phyloP scores from a whole-genome alignment of 257 asterid species.

The Scutellaria minor region DNA sequence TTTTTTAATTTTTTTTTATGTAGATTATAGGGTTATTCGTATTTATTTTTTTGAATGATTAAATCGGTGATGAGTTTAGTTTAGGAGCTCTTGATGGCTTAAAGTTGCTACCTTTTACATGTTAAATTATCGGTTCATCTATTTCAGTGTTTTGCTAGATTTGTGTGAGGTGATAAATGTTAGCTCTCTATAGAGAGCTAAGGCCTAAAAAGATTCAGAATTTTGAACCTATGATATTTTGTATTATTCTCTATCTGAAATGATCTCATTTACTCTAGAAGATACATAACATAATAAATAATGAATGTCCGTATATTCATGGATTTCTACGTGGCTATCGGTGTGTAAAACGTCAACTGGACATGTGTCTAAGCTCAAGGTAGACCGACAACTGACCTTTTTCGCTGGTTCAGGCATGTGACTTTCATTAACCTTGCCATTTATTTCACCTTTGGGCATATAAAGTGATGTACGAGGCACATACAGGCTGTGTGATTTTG shows the following conservation, averaged over 20 bases:
- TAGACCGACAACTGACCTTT: slow-evolving; percentile 4
- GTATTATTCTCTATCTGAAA: not conserved
- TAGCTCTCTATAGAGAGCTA: not conserved
- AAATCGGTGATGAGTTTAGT: not conserved
- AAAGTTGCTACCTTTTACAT: slow-evolving; percentile 20
- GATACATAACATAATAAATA: not conserved
- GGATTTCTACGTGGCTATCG: not conserved
- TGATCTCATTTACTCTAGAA: not conserved
- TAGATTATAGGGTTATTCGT: not conserved
- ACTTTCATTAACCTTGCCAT: not conserved
- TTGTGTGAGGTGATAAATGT: slow-evolving; percentile 13
- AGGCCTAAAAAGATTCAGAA: not conserved
- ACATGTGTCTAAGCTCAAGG: not conserved
- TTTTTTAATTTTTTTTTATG: not conserved
- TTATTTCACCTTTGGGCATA: not conserved
- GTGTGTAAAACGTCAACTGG: not conserved
- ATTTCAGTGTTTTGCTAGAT: slow-evolving; percentile 25
- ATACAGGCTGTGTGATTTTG: not conserved
- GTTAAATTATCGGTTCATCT: not conserved
- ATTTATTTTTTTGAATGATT: slow-evolving; percentile 22
- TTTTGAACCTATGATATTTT: not conserved
- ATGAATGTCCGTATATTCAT: not conserved
- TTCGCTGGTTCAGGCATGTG: slow-evolving; percentile 6
- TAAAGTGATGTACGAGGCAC: not conserved
- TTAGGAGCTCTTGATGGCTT: slow-evolving; percentile 1